A percentile compares a stretch with the other conserved stretches of the same genome.
These are phyloP conservation scores for Corinectria fuckeliana DNA, from an alignment of 2,329 filamentous ascomycete genomes.

Conservation along the genomic window DNA sequence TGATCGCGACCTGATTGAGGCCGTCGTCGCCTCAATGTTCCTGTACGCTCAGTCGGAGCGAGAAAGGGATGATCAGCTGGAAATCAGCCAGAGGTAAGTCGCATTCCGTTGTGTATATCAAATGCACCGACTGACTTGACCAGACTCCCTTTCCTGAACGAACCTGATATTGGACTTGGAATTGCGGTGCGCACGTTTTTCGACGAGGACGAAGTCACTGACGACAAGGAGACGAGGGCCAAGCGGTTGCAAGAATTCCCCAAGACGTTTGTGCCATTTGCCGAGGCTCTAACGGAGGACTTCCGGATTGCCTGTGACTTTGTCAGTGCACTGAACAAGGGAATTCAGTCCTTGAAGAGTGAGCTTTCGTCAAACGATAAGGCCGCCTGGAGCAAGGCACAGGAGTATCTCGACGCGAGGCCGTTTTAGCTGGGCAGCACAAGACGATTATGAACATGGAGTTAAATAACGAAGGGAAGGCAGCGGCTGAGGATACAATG, in stretches of 20 bases:
- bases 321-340: slow-evolving; percentile 63
- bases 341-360: slow-evolving; percentile 60
- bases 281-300: slow-evolving; percentile 65
- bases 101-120: background rate
- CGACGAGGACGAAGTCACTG: slow-evolving; percentile 69
- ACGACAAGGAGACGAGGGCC: slow-evolving; percentile 56
- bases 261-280: slow-evolving; percentile 62
- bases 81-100: slow-evolving; percentile 75
- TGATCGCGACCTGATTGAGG: slow-evolving; percentile 84
- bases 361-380: slow-evolving; percentile 55
- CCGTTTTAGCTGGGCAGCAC: slow-evolving; percentile 43
- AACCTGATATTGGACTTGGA: slow-evolving; percentile 77
- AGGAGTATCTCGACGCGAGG: slow-evolving; percentile 57
- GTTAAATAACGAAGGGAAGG: slow-evolving; percentile 25
- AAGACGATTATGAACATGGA: slow-evolving; percentile 27
- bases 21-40: slow-evolving; percentile 80
- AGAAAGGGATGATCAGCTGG: slow-evolving; percentile 68
- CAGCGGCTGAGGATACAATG: slow-evolving; percentile 16
- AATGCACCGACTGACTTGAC: slow-evolving; percentile 19
- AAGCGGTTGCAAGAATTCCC: slow-evolving; percentile 59
- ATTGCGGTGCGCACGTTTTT: slow-evolving; percentile 83
- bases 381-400: slow-evolving; percentile 61
- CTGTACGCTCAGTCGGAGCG: slow-evolving; percentile 80
- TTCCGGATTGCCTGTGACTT: slow-evolving; percentile 63
- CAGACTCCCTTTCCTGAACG: slow-evolving; percentile 70